Evolutionary conservation across 2,329 filamentous ascomycete genomes (phyloP).

Genomic region (Nigrospora sphaerica): DNA sequence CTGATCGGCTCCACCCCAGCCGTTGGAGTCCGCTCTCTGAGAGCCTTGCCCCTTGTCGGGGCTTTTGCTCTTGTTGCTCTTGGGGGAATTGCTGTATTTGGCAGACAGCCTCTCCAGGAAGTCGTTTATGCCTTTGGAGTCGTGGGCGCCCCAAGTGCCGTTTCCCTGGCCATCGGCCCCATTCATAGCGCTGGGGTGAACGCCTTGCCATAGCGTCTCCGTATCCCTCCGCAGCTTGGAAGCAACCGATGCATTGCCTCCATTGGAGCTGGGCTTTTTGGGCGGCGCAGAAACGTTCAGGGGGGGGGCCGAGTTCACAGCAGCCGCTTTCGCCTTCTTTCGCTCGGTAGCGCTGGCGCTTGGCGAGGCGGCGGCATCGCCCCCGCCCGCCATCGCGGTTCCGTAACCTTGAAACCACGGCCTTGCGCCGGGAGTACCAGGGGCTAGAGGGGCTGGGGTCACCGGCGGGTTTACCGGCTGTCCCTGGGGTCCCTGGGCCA

Average conservation of each 20-base stretch:
- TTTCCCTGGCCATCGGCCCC: no score
- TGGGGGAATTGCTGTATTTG: background rate
- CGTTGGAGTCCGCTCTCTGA: no score
- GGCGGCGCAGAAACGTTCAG: no score
- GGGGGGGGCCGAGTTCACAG: background rate
- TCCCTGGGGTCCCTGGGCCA: constrained; percentile 1
- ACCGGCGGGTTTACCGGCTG: constrained; percentile 8
- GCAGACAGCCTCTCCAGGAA: background rate
- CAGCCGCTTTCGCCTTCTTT: background rate
- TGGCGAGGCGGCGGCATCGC: background rate
- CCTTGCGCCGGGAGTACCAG: background rate
- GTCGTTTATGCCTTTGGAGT: background rate
- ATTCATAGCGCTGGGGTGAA: background rate
- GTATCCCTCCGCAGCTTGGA: background rate
- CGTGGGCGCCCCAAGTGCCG: background rate
- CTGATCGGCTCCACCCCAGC: no score
- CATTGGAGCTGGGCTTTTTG: background rate
- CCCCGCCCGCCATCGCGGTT: constrained; percentile 1
- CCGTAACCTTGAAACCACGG: constrained; percentile 15
- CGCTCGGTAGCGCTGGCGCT: background rate
- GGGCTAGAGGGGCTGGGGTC: constrained; percentile 1
- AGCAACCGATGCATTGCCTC: background rate
- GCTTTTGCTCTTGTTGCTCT: background rate
- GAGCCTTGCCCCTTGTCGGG: no score
- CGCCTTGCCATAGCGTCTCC: background rate